Conservation (phyloP, 1,284 basidiomycete species). For the Fomitopsis betulina region DNA sequence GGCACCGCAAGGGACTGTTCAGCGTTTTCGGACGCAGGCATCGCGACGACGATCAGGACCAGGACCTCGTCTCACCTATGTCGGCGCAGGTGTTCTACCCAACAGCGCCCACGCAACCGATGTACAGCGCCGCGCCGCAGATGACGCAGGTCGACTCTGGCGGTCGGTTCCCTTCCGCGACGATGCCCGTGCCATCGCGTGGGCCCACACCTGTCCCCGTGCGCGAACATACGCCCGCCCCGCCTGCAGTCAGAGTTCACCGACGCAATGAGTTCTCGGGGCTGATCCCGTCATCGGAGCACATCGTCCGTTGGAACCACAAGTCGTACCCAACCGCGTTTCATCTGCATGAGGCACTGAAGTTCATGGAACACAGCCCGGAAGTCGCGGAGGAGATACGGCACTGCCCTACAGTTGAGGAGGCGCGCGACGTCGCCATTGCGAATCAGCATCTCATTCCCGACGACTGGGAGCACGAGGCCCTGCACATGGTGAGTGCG, state of each 20-base stretch:
- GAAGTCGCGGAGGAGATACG: constrained; percentile 53
- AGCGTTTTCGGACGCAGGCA: constrained; percentile 16
- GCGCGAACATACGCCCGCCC: constrained; percentile 6
- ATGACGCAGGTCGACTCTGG: not conserved
- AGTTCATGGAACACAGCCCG: constrained; percentile 45
- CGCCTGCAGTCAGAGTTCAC: constrained; percentile 12
- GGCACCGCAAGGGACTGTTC: constrained; percentile 19
- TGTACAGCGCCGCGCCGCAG: constrained; percentile 13
- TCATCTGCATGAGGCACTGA: constrained; percentile 65
- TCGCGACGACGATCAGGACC: constrained; percentile 13
- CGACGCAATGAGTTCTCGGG: constrained; percentile 25
- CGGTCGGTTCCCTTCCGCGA: not conserved
- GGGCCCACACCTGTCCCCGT: constrained; percentile 8
- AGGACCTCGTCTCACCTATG: not conserved
- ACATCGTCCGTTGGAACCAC: constrained; percentile 46
- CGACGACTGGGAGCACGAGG: constrained; percentile 49
- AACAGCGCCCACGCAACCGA: constrained; percentile 9
- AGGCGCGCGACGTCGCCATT: constrained; percentile 46
- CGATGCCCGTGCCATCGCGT: not conserved
- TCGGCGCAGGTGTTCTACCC: constrained; percentile 6
- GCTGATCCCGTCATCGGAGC: constrained; percentile 56
- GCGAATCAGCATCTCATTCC: constrained; percentile 35
- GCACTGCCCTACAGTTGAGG: constrained; percentile 35
- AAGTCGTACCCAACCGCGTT: constrained; percentile 56
- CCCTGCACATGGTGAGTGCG: constrained; percentile 40